These are phyloP conservation scores for Thelonectria discophora DNA, from an alignment of 2,329 filamentous ascomycete species.

Conservation along the genomic window DNA sequence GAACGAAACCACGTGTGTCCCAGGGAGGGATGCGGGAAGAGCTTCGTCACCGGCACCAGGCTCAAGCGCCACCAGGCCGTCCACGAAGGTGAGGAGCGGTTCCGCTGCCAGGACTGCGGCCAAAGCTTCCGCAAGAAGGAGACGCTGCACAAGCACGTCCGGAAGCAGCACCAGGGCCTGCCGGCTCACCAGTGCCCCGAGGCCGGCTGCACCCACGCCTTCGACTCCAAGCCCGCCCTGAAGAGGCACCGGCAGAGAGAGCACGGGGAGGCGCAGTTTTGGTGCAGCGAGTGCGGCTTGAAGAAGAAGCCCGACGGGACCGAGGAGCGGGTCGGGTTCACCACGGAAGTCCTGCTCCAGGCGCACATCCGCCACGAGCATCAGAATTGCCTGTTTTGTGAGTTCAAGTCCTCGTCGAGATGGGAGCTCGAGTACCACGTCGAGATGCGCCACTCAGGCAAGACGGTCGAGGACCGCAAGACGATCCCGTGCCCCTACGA, in stretches of 20 bases:
- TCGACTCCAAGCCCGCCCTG: constrained; percentile 76
- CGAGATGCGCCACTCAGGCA: constrained; percentile 77
- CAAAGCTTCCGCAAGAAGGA: constrained; percentile 88
- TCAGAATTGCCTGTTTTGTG: constrained; percentile 79
- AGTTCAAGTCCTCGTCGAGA: constrained; percentile 71
- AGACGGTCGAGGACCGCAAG: constrained; percentile 69
- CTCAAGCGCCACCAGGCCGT: constrained; percentile 80
- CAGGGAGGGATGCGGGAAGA: constrained; percentile 78
- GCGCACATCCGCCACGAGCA: constrained; percentile 78
- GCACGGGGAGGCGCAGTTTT: constrained; percentile 76
- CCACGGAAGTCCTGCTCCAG: constrained; percentile 75
- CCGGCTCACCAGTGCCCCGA: constrained; percentile 77
- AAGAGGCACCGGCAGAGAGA: constrained; percentile 74
- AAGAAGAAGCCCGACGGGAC: constrained; percentile 51
- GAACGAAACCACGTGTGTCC: constrained; percentile 76
- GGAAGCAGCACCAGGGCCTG: constrained; percentile 75
- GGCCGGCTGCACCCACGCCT: constrained; percentile 69
- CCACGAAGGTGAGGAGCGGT: constrained; percentile 78
- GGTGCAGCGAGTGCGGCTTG: constrained; percentile 76
- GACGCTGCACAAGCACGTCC: constrained; percentile 84
- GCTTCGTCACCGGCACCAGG: constrained; percentile 81
- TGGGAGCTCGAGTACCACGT: constrained; percentile 79
- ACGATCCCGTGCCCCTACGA: constrained; percentile 71
- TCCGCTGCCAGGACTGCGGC: constrained; percentile 77
- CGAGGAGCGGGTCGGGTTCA: constrained; percentile 66